These are phyloP conservation scores for Leishmania gerbilli DNA, from an alignment of 208 protist genomes.

Conservation along the genomic window DNA sequence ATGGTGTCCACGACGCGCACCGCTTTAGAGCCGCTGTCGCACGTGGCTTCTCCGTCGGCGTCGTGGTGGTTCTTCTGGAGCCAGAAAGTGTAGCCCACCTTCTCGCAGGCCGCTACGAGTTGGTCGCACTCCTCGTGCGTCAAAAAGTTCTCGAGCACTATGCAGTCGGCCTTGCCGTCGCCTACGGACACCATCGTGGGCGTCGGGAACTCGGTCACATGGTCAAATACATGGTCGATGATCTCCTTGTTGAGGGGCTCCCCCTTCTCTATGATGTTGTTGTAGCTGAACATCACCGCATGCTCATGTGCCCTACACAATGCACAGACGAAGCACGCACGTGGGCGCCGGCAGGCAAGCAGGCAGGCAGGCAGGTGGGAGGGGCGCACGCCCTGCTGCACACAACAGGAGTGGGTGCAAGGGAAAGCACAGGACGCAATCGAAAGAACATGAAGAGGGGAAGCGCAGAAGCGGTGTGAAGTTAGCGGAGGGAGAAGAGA, in stretches of 20 bases:
- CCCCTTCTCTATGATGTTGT: constrained; percentile 87
- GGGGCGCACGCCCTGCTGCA: not conserved
- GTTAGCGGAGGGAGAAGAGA: not conserved
- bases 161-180: constrained; percentile 56
- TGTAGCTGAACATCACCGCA: constrained; percentile 66
- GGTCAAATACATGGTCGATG: constrained; percentile 55
- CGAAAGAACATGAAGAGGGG: not conserved
- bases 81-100: constrained; percentile 86
- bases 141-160: constrained; percentile 80
- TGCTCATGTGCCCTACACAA: not conserved
- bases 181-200: constrained; percentile 25
- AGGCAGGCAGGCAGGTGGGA: not conserved
- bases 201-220: constrained; percentile 18
- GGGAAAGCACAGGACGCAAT: not conserved
- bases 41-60: constrained; percentile 38
- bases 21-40: constrained; percentile 44
- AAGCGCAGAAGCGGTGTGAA: not conserved
- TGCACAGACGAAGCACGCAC: not conserved
- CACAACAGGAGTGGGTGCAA: not conserved
- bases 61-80: constrained; percentile 51
- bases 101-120: constrained; percentile 69
- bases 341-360: not conserved
- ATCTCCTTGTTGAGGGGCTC: constrained; percentile 69
- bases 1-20: constrained; percentile 89
- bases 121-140: constrained; percentile 71